Conservation (phyloP, 805 yeast genomes). For the Pichia cabralensis region DNA sequence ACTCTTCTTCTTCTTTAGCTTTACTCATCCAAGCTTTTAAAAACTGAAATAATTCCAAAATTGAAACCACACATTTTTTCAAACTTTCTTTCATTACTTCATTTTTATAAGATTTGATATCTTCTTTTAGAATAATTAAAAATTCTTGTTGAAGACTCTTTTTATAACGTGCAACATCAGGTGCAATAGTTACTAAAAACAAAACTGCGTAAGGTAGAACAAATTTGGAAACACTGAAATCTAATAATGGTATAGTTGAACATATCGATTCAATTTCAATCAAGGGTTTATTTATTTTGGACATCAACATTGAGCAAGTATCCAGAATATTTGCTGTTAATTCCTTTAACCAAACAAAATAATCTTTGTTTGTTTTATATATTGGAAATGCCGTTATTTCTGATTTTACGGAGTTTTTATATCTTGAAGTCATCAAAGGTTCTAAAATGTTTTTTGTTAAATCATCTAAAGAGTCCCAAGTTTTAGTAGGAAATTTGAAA, state of each 20-base stretch:
- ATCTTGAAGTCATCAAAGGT: constrained; percentile 64
- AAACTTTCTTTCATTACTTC: constrained; percentile 47
- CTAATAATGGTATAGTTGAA: constrained; percentile 26
- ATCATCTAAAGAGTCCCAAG: constrained; percentile 55
- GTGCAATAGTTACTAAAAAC: constrained; percentile 35
- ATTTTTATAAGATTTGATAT: constrained; percentile 34
- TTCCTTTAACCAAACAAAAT: constrained; percentile 62
- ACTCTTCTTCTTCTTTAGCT: constrained; percentile 25
- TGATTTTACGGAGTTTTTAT: constrained; percentile 40
- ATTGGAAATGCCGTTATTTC: constrained; percentile 52
- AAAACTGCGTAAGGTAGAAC: constrained; percentile 70
- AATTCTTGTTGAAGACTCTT: constrained; percentile 51
- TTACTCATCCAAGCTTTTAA: constrained; percentile 63
- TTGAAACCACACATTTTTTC: constrained; percentile 57
- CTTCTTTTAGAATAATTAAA: constrained; percentile 41
- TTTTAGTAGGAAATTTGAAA: constrained; percentile 13
- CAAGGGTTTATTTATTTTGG: constrained; percentile 4
- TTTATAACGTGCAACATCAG: constrained; percentile 28
- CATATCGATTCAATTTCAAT: constrained; percentile 1
- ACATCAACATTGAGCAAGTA: constrained; percentile 22
- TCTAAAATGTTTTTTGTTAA: constrained; percentile 61
- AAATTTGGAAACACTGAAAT: constrained; percentile 57
- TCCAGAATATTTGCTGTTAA: constrained; percentile 60
- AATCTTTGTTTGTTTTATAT: constrained; percentile 43
- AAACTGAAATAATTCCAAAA: constrained; percentile 75